Base-by-base conservation (phyloP, 1,284 basidiomycete genomes). In the Rhodotorula sp. region DNA sequence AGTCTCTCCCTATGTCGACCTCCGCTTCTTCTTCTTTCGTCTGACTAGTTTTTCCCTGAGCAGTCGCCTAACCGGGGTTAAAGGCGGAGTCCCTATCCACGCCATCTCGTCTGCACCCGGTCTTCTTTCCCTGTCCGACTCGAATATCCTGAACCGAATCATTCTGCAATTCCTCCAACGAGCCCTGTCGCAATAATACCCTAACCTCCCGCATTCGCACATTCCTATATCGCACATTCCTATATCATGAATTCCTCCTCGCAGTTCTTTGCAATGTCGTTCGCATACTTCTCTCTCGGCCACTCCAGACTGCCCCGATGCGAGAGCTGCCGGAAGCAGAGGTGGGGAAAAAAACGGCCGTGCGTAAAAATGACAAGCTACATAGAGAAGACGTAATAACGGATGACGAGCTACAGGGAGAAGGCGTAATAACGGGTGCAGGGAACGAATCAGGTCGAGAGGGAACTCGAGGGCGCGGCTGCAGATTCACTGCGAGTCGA, bases 81-180 rank as follows among this genome's bases (percentile, higher is more conserved):
- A 48, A 8, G 62, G 62, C 44, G 45, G 49, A 4, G 54, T 49
- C 18, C 12, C 29, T 3, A 49, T 57, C n/a, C 56, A 60, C 24
- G 62, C 49, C 44, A 60, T 71, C n/a, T 29, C 62, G 3, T 48
- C 54, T 4, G 69, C 69, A 0, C 69, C 69, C 1, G 64, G 62
- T 10, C 60, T 71, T 49, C 58, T 71, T 56, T 65, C 62, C 18
- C 55, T 65, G 24, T 67, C 66, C 18, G 69, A 71, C 51, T 33
- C 55, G 22, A 71, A 71, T 51, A 62, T 71, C 45, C 46, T 66
- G 57, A 71, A 67, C 37, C 69, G 66, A 0, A 55, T 71, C n/a
- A 61, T 65, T 33, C 26, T 62, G 20, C 66, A 64, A 33, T 67
- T 68, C 22, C 17, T 64, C 1, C 60, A 61, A 48, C 60, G 60